Evolutionary conservation across 768 basidiomycete species (phyloP).

Genomic region (Mycena maculata): DNA sequence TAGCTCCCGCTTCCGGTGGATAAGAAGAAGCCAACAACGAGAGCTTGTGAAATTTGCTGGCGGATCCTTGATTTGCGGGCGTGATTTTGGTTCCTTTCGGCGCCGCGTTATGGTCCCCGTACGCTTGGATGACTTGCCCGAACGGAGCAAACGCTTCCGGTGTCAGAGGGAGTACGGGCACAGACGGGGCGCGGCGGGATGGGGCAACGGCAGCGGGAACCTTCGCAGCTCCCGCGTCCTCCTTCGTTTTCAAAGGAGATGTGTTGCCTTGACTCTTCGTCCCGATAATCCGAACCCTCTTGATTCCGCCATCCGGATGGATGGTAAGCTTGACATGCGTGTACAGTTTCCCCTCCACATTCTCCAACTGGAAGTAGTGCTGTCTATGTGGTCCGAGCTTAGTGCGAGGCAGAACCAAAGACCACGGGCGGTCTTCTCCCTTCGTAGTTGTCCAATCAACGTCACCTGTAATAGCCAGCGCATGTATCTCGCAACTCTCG

Average conservation of each 20-base stretch:
- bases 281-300: constrained; percentile 89
- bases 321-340: constrained; percentile 92
- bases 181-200: constrained; percentile 10
- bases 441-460: constrained; percentile 52
- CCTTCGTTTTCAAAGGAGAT: constrained; percentile 2
- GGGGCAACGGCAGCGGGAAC: background rate
- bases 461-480: constrained; percentile 39
- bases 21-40: constrained; percentile 78
- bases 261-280: constrained; percentile 44
- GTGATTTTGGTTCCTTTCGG: constrained; percentile 80
- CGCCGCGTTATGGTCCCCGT: constrained; percentile 70
- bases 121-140: constrained; percentile 93
- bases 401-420: constrained; percentile 75
- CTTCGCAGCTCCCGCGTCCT: constrained; percentile 4
- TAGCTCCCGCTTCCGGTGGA: constrained; percentile 65
- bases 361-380: constrained; percentile 88
- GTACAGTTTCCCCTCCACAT: constrained; percentile 66
- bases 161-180: constrained; percentile 80
- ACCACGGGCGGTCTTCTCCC: constrained; percentile 70
- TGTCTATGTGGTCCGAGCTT: constrained; percentile 91
- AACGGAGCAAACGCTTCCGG: constrained; percentile 88
- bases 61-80: constrained; percentile 89
- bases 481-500: constrained; percentile 72
- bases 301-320: constrained; percentile 95
- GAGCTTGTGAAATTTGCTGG: constrained; percentile 93